Base-by-base conservation (phyloP, 163 green algal genomes). In the Scenedesmus sp. region DNA sequence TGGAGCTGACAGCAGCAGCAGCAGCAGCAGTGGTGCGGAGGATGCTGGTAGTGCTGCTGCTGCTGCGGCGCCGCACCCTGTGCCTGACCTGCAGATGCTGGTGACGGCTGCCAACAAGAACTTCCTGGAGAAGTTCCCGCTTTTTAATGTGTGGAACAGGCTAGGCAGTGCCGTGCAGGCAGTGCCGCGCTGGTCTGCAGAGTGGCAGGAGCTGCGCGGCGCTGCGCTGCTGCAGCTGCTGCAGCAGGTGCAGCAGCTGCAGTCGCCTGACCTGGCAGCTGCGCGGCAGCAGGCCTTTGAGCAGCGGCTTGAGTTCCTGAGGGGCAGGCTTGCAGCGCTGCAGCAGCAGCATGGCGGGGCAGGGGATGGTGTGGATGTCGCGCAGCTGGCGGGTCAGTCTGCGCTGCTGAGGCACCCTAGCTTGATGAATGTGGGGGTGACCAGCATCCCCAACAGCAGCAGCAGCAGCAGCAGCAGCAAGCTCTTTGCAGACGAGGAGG, bases 211-310 rank as follows among this genome's bases (percentile, higher is more conserved):
- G 16, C 1, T 88, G 10, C 66, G 23, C 4, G 84, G 60, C 5
- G 23, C 23, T 52, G 70, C 23, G 70, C 70, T 79, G 70, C 4
- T 12, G 70, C 70, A 52, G 70, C 70, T 79, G 55, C n/a, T 81
- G 26, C 84, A 89, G 62, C 62, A 79, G 60, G 9, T 60, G 13
- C 34, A 89, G 84, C 26, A 59, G 10, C n/a, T 88, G 57, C 12
- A 74, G 34, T 8, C 9, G 23, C 23, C 67, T 3, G 13, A 77
- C n/a, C 9, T 54, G 13, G 1, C 4, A 4, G 8, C 52, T 20
- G n/a, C 57, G 13, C 9, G 57, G 1, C 84, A 89, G 60, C 84
- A 89, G 62, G 62, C 84, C 8, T 77, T 77, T 88, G 83, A 74
- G 23, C 70, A 79, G 70, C 70, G 52, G 5, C 12, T 52, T 5